Conservation (phyloP, 2,329 filamentous ascomycete genomes). For the Hypoxylon sp. region DNA sequence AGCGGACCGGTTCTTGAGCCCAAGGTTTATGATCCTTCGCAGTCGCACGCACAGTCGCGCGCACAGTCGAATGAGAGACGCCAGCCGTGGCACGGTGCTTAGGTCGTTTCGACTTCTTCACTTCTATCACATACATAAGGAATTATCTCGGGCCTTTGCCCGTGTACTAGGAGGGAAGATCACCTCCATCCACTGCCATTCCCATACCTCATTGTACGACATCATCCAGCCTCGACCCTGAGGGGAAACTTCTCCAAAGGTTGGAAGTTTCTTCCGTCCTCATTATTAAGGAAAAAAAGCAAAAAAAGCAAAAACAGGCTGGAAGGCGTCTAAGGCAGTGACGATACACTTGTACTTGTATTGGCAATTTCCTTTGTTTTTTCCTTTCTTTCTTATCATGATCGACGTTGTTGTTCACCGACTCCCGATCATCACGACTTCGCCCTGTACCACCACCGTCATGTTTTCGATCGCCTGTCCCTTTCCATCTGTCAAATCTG, state of each 20-base stretch:
- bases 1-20: slow-evolving; percentile 42
- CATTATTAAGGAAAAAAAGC: background rate
- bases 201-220: background rate
- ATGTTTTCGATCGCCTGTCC: slow-evolving; percentile 1
- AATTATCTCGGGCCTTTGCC: background rate
- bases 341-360: background rate
- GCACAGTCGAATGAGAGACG: background rate
- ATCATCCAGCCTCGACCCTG: background rate
- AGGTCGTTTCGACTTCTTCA: background rate
- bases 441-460: background rate
- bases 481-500: background rate
- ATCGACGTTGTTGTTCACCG: background rate
- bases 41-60: slow-evolving; percentile 3
- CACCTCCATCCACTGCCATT: background rate
- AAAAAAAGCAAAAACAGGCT: background rate
- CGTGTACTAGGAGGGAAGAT: background rate
- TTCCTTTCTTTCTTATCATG: background rate
- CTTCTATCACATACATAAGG: background rate
- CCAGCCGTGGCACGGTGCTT: background rate
- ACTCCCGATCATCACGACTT: background rate
- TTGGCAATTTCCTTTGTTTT: background rate
- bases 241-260: slow-evolving; percentile 14
- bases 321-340: slow-evolving; percentile 1
- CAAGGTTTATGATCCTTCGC: slow-evolving; percentile 31
- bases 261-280: background rate